Base-by-base conservation (phyloP, 2,329 filamentous ascomycete genomes). In the Daldinia sp. region DNA sequence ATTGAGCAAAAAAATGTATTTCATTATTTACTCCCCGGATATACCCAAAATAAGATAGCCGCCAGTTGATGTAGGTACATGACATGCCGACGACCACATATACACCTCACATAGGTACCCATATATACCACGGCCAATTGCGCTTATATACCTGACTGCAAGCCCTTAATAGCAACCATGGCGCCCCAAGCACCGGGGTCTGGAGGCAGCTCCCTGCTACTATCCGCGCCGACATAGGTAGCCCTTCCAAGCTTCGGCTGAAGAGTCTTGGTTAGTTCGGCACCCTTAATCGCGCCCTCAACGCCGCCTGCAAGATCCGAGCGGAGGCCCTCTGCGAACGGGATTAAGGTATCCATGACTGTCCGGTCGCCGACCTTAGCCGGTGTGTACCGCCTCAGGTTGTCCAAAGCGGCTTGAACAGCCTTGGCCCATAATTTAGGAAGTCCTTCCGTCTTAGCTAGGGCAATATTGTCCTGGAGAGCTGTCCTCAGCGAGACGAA, bases 101-200 rank as follows among this genome's bases (percentile, higher is more conserved):
- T 37, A 51, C 21, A 48, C 11, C 32, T 48, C 25, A 50, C 23
- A 50, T 50, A 50, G 11, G 23, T 30, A 30, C 11, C 2, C 32
- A 51, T 23, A 10, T 48, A 52, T 48, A 52, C 13, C 15, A 39
- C 17, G 21, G 27, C 15, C 21, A 27, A 41, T 52, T 39, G 21
- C 13, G 37, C 39, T 63, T 54, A 71, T 54, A 73, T 54, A n/a
- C 71, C 71, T 4, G 55, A 55, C 51, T 64, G 67, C 50, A 83
- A 61, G 1, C 79, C 81, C 65, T 77, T 74, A 41, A 84, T 79
- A 1, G 78, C 83, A 13, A 85, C 82, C 82, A 87, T 87, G 21
- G 89, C 82, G n/a, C 88, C 89, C 80, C 88, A 87, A 3, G 89
- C 89, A 27, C 89, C 89, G 0, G 89, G 89, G 73, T 92, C 89